These are phyloP conservation scores for Hepatocystis sp. DNA, from an alignment of 169 alveolate genomes.

Conservation along the genomic window DNA sequence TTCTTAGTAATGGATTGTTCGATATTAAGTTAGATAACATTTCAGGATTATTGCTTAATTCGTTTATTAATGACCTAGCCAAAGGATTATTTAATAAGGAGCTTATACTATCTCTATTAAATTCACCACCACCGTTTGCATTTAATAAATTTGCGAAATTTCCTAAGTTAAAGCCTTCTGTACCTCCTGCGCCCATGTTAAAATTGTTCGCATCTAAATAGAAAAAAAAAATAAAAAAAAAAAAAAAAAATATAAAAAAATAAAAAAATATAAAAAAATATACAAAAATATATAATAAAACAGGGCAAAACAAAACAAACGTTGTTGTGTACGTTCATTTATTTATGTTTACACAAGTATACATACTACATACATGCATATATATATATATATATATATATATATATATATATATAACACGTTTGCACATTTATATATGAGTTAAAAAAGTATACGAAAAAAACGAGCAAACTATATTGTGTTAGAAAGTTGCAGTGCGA, in stretches of 20 bases:
- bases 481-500: not conserved
- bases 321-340: no score
- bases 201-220: slow-evolving; percentile 18
- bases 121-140: slow-evolving; percentile 58
- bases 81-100: slow-evolving; percentile 57
- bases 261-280: no score
- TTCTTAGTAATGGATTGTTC: slow-evolving; percentile 79
- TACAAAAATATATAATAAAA: no score
- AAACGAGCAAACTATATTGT: not conserved
- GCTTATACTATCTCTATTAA: slow-evolving; percentile 46
- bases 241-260: no score
- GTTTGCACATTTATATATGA: not conserved
- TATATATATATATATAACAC: not conserved
- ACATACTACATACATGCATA: not conserved
- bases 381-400: slow-evolving; percentile 10
- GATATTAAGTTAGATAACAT: slow-evolving; percentile 64
- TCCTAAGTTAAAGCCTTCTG: slow-evolving; percentile 38
- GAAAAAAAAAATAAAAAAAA: no score
- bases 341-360: no score
- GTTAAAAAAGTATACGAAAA: not conserved
- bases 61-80: slow-evolving; percentile 59
- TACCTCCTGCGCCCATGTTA: slow-evolving; percentile 14
- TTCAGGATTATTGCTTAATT: slow-evolving; percentile 70
- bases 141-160: slow-evolving; percentile 42
- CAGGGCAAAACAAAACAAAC: no score